These are phyloP conservation scores for Pyrenochaeta sp. DNA, from an alignment of 2,329 filamentous ascomycete genomes.

Conservation along the genomic window DNA sequence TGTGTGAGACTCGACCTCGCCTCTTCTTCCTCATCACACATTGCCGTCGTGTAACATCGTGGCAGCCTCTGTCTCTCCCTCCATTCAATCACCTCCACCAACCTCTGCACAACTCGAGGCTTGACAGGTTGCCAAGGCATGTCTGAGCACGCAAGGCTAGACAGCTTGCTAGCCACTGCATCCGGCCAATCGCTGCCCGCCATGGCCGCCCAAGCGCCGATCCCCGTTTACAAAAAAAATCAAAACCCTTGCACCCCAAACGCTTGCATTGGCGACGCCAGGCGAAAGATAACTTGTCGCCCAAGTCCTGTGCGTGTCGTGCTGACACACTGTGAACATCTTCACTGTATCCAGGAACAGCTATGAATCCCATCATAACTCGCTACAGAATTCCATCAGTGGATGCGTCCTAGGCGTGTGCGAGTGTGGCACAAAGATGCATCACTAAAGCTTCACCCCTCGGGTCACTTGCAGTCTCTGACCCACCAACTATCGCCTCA, in stretches of 20 bases:
- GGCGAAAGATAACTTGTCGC: constrained; percentile 19
- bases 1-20: constrained; percentile 17
- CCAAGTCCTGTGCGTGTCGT: constrained; percentile 9
- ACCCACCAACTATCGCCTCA: neutral
- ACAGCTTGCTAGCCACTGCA: constrained; percentile 27
- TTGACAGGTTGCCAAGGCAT: constrained; percentile 30
- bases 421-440: neutral
- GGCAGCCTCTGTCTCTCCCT: constrained; percentile 19
- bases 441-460: constrained; percentile 3
- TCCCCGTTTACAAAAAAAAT: constrained; percentile 37
- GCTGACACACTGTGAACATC: too few species aligned
- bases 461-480: constrained; percentile 2
- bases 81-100: constrained; percentile 25
- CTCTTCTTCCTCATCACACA: too few species aligned
- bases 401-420: neutral
- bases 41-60: constrained; percentile 23
- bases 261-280: constrained; percentile 12
- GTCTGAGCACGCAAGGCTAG: constrained; percentile 34
- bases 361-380: too few species aligned
- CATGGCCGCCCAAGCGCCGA: constrained; percentile 32
- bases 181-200: constrained; percentile 27
- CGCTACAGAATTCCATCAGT: too few species aligned
- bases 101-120: constrained; percentile 41
- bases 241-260: constrained; percentile 32
- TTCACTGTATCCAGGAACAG: too few species aligned